These are phyloP conservation scores for Botrytis byssoidea DNA, from an alignment of 2,329 filamentous ascomycete genomes.

Conservation along the genomic window DNA sequence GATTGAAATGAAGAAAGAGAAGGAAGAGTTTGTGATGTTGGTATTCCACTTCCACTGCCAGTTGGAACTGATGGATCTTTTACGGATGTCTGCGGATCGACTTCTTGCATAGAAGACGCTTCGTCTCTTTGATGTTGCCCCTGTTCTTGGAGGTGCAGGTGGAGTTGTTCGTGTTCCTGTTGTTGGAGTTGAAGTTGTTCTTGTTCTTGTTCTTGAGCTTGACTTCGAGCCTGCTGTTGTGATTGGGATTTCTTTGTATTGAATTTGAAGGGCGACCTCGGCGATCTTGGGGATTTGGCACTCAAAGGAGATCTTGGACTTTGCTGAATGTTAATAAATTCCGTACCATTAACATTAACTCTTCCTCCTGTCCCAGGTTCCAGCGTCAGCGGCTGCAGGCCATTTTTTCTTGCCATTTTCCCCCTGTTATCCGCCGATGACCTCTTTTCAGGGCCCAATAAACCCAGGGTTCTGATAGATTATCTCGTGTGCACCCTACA, in stretches of 20 bases:
- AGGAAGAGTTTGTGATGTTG: constrained; percentile 29
- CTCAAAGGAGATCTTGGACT: constrained; percentile 31
- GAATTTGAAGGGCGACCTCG: constrained; percentile 37
- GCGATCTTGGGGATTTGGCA: constrained; percentile 35
- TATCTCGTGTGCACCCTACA: constrained; percentile 28
- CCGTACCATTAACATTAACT: constrained; percentile 22
- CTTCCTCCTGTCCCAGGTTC: constrained; percentile 20
- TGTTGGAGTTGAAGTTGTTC: background rate
- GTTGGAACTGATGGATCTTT: constrained; percentile 18
- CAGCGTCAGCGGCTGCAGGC: constrained; percentile 38
- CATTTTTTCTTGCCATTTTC: constrained; percentile 36
- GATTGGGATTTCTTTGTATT: constrained; percentile 32
- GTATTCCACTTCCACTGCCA: constrained; percentile 5
- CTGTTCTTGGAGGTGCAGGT: background rate
- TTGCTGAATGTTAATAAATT: constrained; percentile 22
- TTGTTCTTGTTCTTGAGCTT: background rate
- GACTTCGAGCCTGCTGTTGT: constrained; percentile 13
- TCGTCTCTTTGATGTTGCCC: constrained; percentile 22
- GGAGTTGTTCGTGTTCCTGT: background rate
- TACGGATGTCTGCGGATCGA: constrained; percentile 26
- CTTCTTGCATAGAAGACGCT: constrained; percentile 28
- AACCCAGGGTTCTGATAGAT: constrained; percentile 20
- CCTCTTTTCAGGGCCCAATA: constrained; percentile 18
- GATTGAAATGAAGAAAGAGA: constrained; percentile 29
- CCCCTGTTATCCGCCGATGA: constrained; percentile 28